Evolutionary conservation across 371 early-diverging fungal species (phyloP), one percentile per base, ranked within the genome.

Genomic region (Rhizopus arrhizus): DNA sequence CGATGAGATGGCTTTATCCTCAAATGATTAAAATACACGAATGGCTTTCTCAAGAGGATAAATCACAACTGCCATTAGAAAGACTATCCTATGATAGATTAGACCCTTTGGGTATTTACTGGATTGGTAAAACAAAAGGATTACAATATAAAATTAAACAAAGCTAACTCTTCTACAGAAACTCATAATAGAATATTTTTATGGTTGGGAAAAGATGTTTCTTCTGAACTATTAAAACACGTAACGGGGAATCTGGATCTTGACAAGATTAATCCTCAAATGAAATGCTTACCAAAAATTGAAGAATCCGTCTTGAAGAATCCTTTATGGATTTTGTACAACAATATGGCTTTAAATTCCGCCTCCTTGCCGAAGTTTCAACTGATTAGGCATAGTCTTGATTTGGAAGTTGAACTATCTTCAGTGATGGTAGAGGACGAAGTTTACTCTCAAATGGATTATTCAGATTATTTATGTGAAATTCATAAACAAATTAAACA

Each of bases 391-490:
- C 88, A 88, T 58, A 80, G 81, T 46, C 56, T 83, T 43, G 91
- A 89, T 65, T 65, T 80, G 45, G 95, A 92, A 62, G 64, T 80
- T 0, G 86, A 87, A 57, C 86, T 93, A 57, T 70, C 74, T 36
- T 80, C 79, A 22, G 69, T 80, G 36, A 61, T 95, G 56, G 74
- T 86, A 11, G 95, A 95, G 68, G 95, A 94, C 68, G 90, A 90
- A 69, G 89, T 89, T 51, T 85, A 84, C 55, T 92, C 89, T 45
- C 87, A 85, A 51, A 83, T 91, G 90, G 88, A 85, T 36, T 97
- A 98, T 75, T 94, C 96, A 8, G 98, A 97, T 68, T 96, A 89
- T 65, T 75, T 98, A 28, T 92, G 93, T 59, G 73, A 83, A 45
- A 85, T 96, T 53, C 98, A 98, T 73, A 84, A 90, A 65, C 90